A percentile compares a stretch with the other conserved stretches of the same genome.
These are phyloP conservation scores for Vaccinium corymbosum DNA, from an alignment of 148 eudicot genomes.

Conservation along the genomic window DNA sequence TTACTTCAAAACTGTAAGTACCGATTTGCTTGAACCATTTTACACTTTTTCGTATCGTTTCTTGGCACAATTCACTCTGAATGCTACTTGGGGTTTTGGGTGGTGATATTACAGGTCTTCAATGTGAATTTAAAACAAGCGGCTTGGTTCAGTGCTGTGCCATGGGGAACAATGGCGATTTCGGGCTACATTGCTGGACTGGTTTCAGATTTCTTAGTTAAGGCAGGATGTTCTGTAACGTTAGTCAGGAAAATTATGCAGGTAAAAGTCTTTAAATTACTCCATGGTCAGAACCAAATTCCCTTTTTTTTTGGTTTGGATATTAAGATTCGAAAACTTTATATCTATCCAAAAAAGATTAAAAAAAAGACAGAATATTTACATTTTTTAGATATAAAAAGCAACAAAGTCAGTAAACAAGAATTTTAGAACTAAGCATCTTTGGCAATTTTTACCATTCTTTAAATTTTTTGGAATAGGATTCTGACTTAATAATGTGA, in stretches of 20 bases:
- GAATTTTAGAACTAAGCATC: no score
- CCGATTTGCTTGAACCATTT: not conserved
- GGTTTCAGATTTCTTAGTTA: slow-evolving; percentile 67
- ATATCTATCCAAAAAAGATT: not conserved
- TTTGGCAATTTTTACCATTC: not conserved
- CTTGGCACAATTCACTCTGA: not conserved
- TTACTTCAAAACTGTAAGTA: slow-evolving; percentile 82
- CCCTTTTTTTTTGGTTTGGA: not conserved
- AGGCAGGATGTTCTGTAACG: slow-evolving; percentile 58
- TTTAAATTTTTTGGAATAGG: not conserved
- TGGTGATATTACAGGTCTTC: slow-evolving; percentile 47
- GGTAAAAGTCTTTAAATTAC: slow-evolving; percentile 30
- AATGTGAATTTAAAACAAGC: slow-evolving; percentile 85
- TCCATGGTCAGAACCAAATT: not conserved
- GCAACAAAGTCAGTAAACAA: no score
- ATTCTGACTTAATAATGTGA: not conserved
- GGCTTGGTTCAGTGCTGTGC: slow-evolving; percentile 97
- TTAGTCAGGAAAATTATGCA: slow-evolving; percentile 85
- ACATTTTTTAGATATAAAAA: no score
- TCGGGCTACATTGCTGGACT: slow-evolving; percentile 86
- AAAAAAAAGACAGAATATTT: no score
- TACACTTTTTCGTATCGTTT: not conserved
- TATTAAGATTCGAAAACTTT: not conserved
- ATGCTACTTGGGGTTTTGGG: not conserved
- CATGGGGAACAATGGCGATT: slow-evolving; percentile 96